Conservation (phyloP, 176 grass and related monocot genomes). For the Oryza meridionalis region DNA sequence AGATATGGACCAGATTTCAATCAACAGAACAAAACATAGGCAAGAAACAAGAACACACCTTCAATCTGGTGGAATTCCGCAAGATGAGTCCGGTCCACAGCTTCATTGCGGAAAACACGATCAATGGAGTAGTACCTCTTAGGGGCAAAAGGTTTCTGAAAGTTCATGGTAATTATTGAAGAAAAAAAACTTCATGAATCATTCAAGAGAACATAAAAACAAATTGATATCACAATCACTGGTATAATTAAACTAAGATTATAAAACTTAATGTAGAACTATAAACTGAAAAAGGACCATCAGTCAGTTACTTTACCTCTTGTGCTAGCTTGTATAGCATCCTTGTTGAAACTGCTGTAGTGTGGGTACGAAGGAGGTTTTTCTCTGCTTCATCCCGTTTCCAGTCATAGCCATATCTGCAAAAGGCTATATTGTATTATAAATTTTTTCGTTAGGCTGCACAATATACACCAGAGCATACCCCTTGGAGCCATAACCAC, state of each 20-base stretch:
- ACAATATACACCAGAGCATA: conserved; percentile 47
- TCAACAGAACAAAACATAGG: conserved; percentile 10
- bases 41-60: conserved; percentile 48
- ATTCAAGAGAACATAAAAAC: conserved; percentile 19
- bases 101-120: conserved; percentile 95
- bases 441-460: conserved; percentile 10
- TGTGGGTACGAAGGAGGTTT: conserved; percentile 93
- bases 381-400: conserved; percentile 96
- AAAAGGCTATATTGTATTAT: conserved; percentile 37
- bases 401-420: conserved; percentile 97
- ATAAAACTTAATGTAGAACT: not conserved
- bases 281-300: not conserved
- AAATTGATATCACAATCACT: conserved; percentile 1
- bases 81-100: conserved; percentile 94
- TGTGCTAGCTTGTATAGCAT: conserved; percentile 95
- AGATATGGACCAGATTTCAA: not conserved
- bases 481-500: conserved; percentile 94
- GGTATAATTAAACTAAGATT: conserved; percentile 27
- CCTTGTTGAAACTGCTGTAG: conserved; percentile 96
- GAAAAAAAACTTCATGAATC: conserved; percentile 12
- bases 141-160: conserved; percentile 79
- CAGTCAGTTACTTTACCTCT: conserved; percentile 53
- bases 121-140: conserved; percentile 98
- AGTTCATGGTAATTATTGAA: not conserved
- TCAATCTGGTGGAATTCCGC: conserved; percentile 99